Conservation (phyloP, 2,329 filamentous ascomycete genomes). For the Colletotrichum chlorophyti region DNA sequence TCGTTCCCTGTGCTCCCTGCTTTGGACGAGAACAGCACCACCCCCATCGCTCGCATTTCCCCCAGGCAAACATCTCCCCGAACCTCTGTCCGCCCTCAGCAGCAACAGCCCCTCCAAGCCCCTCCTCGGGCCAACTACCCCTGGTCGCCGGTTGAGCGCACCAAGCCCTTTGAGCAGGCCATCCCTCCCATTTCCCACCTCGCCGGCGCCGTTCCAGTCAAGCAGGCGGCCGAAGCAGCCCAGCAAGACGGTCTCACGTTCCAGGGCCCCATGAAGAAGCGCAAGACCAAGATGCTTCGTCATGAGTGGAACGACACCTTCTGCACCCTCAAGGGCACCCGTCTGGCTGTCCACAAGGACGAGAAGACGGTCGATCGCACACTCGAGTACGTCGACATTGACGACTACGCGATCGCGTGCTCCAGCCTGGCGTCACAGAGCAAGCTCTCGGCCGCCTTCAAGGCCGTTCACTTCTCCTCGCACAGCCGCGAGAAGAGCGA, state of each 20-base stretch:
- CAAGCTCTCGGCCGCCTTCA: slow-evolving; percentile 89
- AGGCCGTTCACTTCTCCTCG: slow-evolving; percentile 71
- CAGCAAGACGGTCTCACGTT: slow-evolving; percentile 66
- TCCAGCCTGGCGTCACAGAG: slow-evolving; percentile 75
- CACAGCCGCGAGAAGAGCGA: slow-evolving; percentile 60
- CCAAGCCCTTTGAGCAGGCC: slow-evolving; percentile 50
- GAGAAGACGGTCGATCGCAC: slow-evolving; percentile 58
- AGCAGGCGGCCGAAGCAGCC: slow-evolving; percentile 35
- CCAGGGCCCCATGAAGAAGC: slow-evolving; percentile 92
- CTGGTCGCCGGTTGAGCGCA: slow-evolving; percentile 59
- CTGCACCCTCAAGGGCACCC: slow-evolving; percentile 81
- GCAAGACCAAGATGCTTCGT: slow-evolving; percentile 85
- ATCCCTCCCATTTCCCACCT: slow-evolving; percentile 42
- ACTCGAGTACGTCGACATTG: slow-evolving; percentile 83
- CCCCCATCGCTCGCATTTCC: slow-evolving; percentile 43
- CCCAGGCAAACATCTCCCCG: slow-evolving; percentile 45
- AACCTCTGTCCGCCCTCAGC: slow-evolving; percentile 37
- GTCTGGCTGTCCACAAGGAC: slow-evolving; percentile 78
- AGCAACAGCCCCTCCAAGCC: slow-evolving; percentile 52
- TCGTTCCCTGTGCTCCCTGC: slow-evolving; percentile 73
- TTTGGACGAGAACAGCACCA: slow-evolving; percentile 69
- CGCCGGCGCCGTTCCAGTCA: slow-evolving; percentile 30
- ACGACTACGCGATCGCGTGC: slow-evolving; percentile 88
- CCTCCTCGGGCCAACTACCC: slow-evolving; percentile 63
- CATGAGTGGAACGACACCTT: slow-evolving; percentile 95